These are phyloP conservation scores for Penicillium simplicissimum DNA, from an alignment of 495 filamentous ascomycete genomes.

Conservation along the genomic window DNA sequence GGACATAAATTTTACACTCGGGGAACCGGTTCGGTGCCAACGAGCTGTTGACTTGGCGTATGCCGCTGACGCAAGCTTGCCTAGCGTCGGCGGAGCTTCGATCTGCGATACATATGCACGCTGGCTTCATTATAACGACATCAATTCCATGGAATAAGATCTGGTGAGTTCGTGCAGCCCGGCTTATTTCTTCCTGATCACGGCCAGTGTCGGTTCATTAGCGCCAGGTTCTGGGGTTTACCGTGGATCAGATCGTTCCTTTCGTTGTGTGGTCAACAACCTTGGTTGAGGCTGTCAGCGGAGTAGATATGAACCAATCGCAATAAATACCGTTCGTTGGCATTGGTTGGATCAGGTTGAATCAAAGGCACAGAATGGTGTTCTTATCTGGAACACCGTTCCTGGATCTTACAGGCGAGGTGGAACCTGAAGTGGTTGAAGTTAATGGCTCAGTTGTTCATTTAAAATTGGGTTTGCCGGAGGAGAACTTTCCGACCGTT, in stretches of 20 bases:
- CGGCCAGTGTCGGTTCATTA: neutral
- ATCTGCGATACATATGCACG: neutral
- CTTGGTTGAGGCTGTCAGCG: neutral
- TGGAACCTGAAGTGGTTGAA: neutral
- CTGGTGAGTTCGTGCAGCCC: too few species aligned
- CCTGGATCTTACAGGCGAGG: neutral
- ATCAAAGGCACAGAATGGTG: neutral
- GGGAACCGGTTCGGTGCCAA: neutral
- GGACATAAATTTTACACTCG: neutral
- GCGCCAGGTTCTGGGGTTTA: neutral
- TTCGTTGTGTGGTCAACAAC: neutral
- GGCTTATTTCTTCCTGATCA: too few species aligned
- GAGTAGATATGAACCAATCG: slow-evolving; percentile 4
- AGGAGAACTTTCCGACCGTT: too few species aligned
- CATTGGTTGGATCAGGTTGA: neutral
- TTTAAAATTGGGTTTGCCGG: too few species aligned
- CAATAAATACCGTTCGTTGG: neutral
- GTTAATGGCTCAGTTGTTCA: neutral
- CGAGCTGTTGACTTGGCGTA: slow-evolving; percentile 1
- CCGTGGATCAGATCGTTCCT: slow-evolving; percentile 4
- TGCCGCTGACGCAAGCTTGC: slow-evolving; percentile 5
- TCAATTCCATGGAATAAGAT: neutral
- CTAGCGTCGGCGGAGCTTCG: neutral
- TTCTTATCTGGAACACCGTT: neutral
- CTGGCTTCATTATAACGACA: neutral